Base-by-base conservation (phyloP, 2,329 filamentous ascomycete species). In the Aspergillus eucalypticola region DNA sequence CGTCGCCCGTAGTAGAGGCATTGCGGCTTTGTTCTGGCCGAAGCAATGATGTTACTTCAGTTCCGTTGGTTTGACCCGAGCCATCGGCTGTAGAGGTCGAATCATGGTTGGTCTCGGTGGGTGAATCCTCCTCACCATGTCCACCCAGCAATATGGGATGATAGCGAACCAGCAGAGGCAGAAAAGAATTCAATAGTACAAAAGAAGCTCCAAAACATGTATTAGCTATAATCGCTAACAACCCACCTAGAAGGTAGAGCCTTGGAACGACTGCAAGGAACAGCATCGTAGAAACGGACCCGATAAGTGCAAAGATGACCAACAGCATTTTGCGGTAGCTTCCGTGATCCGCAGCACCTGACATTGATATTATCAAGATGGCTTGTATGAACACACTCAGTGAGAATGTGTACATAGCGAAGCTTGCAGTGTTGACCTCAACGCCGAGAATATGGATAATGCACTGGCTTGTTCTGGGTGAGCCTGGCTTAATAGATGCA, bases 391-490 rank as follows among this genome's bases (percentile, higher is more conserved):
- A 77, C 1, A 99, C 95, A 73, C 91, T 96, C 70, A 96, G 82
- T 60, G 92, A 96, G 77, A 99, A 99, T 2, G 92, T 97, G 78
- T 98, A 98, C 92, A 98, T 96, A 73, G 92, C 94, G 75, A 98
- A 97, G 75, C 91, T 96, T 38, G 94, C 93, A 0, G 94, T 97
- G 76, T 98, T 98, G 78, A 99, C 89, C 70, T 96, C 89, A 61
- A 90, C 76, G 5, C 94, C 94, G 23, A 96, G 79, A 5, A 98
- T 81, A 64, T 89, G 86, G 60, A 98, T 87, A 61, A 98, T 82
- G 72, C 95, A 99, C 73, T 96, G 91, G 52, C 82, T 83, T 44
- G 66, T 81, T 64, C 67, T 75, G 68, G 67, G 65, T 46, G 55
- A 57, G 8, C 38, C 56, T 35, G 65, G 61, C 23, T 55, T 61